Conservation (phyloP, 768 basidiomycete species). For the Stropharia rugosoannulata region DNA sequence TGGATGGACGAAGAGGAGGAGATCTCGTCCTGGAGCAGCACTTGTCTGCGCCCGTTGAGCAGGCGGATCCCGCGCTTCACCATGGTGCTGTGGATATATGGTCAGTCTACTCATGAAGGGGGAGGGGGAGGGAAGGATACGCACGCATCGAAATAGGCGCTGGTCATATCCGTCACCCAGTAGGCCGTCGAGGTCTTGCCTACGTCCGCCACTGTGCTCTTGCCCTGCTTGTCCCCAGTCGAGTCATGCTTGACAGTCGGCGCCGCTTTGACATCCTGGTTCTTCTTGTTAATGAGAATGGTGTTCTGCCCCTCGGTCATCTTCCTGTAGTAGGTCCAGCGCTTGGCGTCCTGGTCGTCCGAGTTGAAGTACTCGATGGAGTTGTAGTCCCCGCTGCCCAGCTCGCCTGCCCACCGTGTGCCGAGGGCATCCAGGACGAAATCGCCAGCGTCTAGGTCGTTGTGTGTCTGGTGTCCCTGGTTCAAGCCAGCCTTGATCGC, state of each 20-base stretch:
- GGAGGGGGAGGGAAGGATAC: neutral
- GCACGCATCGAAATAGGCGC: slow-evolving; percentile 75
- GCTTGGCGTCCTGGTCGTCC: slow-evolving; percentile 62
- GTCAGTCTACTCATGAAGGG: no score
- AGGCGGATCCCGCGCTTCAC: slow-evolving; percentile 83
- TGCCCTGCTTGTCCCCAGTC: slow-evolving; percentile 66
- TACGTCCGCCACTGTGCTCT: slow-evolving; percentile 74
- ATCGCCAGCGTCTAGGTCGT: slow-evolving; percentile 92
- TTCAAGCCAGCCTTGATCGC: slow-evolving; percentile 86
- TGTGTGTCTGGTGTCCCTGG: slow-evolving; percentile 89
- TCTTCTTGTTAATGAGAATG: slow-evolving; percentile 67
- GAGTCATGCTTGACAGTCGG: slow-evolving; percentile 56
- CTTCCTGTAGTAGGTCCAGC: slow-evolving; percentile 96
- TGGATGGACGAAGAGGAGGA: slow-evolving; percentile 53
- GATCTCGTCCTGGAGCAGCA: slow-evolving; percentile 94
- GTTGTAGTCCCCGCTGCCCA: slow-evolving; percentile 84
- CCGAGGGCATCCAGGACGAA: slow-evolving; percentile 96
- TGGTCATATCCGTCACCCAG: slow-evolving; percentile 75
- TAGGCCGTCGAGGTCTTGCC: slow-evolving; percentile 73
- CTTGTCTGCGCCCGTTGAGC: slow-evolving; percentile 81
- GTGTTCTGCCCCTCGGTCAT: slow-evolving; percentile 98
- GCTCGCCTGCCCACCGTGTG: slow-evolving; percentile 91
- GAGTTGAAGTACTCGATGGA: slow-evolving; percentile 74
- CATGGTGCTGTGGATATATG: slow-evolving; percentile 46
- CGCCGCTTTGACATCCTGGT: slow-evolving; percentile 78